phyloP scores from a whole-genome alignment of 2,329 filamentous ascomycete genomes.

The Cercospora sp. region DNA sequence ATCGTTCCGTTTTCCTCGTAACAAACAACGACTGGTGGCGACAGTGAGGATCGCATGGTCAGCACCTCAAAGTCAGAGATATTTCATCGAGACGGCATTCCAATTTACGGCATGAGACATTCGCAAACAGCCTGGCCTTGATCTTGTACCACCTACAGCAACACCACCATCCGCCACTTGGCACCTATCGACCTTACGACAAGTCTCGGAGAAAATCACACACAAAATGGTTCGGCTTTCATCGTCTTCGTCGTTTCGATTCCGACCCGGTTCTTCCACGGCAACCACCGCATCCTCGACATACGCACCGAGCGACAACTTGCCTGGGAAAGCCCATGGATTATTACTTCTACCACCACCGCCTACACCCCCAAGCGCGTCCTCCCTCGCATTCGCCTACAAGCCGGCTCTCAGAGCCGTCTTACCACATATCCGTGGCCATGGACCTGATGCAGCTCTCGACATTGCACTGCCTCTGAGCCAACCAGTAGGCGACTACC shows the following conservation, averaged over 20 bases:
- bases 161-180: not conserved
- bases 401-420: conserved; percentile 1
- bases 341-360: conserved; percentile 2
- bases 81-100: not conserved
- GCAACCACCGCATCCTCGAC: not conserved
- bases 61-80: not conserved
- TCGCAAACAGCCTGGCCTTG: not conserved
- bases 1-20: not conserved
- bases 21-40: not conserved
- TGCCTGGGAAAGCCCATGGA: not conserved
- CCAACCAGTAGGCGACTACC: not conserved
- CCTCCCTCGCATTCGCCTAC: not conserved
- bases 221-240: not conserved
- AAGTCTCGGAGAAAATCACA: not conserved
- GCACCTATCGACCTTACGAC: not conserved
- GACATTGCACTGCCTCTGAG: not conserved
- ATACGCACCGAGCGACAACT: not conserved
- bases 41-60: not conserved
- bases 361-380: not conserved
- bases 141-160: not conserved
- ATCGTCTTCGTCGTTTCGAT: not conserved
- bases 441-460: not conserved
- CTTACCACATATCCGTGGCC: not conserved
- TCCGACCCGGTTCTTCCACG: not conserved
- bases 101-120: not conserved